A percentile compares a stretch with the other conserved stretches of the same genome.
Conservation (phyloP, 768 basidiomycete species). For the Candolleomyces efflorescens region DNA sequence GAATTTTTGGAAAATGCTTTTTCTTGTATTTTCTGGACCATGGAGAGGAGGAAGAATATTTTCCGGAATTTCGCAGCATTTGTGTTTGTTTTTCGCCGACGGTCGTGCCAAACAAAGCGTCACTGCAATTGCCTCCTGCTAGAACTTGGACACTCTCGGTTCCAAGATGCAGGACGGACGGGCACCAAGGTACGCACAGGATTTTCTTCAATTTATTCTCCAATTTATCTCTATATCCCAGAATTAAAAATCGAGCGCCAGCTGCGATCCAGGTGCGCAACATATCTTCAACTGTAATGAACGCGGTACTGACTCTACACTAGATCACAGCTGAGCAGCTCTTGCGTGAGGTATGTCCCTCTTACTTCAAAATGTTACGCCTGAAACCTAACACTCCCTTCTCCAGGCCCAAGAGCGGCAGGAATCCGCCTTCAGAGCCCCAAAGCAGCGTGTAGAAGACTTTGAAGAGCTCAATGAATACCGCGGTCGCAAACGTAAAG, state of each 20-base stretch:
- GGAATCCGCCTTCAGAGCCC: slow-evolving; percentile 87
- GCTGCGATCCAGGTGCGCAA: slow-evolving; percentile 81
- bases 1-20: too few species aligned
- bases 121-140: too few species aligned
- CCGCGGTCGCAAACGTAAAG: slow-evolving; percentile 85
- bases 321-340: slow-evolving; percentile 99
- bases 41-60: too few species aligned
- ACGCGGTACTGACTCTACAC: slow-evolving; percentile 4
- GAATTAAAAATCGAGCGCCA: slow-evolving; percentile 94
- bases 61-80: too few species aligned
- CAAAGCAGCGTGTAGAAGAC: slow-evolving; percentile 94
- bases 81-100: neutral
- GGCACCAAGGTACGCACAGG: slow-evolving; percentile 56
- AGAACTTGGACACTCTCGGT: neutral
- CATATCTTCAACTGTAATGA: neutral
- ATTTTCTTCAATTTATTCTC: neutral
- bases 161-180: slow-evolving; percentile 72
- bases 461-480: slow-evolving; percentile 88
- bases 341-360: slow-evolving; percentile 70
- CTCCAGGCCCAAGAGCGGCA: slow-evolving; percentile 92
- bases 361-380: neutral
- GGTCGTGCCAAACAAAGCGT: neutral
- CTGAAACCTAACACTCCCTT: neutral
- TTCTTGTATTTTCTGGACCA: too few species aligned
- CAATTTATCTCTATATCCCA: slow-evolving; percentile 21